These are phyloP conservation scores for Golovinomyces cichoracearum DNA, from an alignment of 2,329 filamentous ascomycete genomes.

Conservation along the genomic window DNA sequence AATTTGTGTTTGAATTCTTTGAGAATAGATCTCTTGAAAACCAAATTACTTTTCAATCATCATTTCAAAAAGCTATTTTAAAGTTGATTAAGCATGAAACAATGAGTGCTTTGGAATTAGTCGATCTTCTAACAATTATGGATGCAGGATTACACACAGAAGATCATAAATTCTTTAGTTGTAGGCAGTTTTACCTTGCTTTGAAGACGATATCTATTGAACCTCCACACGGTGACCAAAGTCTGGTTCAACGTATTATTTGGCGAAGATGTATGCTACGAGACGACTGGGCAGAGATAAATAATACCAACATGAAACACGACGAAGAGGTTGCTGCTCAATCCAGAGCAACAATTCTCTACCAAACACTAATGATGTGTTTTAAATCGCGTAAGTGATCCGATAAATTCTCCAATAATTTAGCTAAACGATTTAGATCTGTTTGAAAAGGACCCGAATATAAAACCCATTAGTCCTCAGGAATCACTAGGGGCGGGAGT, in stretches of 20 bases:
- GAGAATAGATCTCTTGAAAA: slow-evolving; percentile 27
- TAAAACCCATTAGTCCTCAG: slow-evolving; percentile 24
- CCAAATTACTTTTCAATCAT: slow-evolving; percentile 37
- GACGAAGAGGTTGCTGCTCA: slow-evolving; percentile 39
- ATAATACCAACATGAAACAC: slow-evolving; percentile 48
- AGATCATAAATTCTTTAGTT: slow-evolving; percentile 22
- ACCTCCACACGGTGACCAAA: slow-evolving; percentile 28
- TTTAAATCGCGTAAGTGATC: slow-evolving; percentile 34
- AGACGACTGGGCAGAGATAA: slow-evolving; percentile 63
- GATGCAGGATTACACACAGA: slow-evolving; percentile 17
- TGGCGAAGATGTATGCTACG: slow-evolving; percentile 70
- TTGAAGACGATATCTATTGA: slow-evolving; percentile 21
- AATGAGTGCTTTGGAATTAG: slow-evolving; percentile 36
- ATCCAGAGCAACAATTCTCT: slow-evolving; percentile 40
- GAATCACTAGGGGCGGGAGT: slow-evolving; percentile 33
- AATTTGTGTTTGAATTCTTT: slow-evolving; percentile 42
- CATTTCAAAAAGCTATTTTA: slow-evolving; percentile 45
- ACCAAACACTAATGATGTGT: slow-evolving; percentile 37
- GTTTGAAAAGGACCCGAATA: slow-evolving; percentile 19
- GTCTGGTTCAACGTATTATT: slow-evolving; percentile 34
- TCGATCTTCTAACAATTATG: slow-evolving; percentile 62
- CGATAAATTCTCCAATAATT: slow-evolving; percentile 2
- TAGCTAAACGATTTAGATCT: slow-evolving; percentile 14
- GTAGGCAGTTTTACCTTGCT: slow-evolving; percentile 38
- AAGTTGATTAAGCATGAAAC: slow-evolving; percentile 46